Percentiles rank a stretch among this genome's conserved stretches.
These are phyloP conservation scores for Hypoxylon fragiforme DNA, from an alignment of 495 filamentous ascomycete species.

Conservation along the genomic window DNA sequence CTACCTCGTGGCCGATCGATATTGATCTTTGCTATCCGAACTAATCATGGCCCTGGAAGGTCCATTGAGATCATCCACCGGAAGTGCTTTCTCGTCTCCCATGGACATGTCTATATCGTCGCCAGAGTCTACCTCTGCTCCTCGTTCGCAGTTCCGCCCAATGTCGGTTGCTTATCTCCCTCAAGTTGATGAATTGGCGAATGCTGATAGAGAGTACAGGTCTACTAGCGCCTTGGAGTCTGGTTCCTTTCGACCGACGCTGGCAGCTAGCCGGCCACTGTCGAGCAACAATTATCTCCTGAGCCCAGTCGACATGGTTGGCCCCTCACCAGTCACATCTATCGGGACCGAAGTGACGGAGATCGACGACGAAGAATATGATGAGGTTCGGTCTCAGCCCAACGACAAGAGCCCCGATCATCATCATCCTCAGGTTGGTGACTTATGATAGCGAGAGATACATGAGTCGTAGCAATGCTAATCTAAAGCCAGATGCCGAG, in stretches of 20 bases:
- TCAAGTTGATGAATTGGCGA: not conserved
- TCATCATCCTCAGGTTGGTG: slow-evolving; percentile 38
- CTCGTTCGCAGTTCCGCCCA: slow-evolving; percentile 52
- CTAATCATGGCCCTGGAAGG: slow-evolving; percentile 62
- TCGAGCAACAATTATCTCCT: slow-evolving; percentile 43
- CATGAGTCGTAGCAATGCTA: slow-evolving; percentile 30
- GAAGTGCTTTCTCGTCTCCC: slow-evolving; percentile 60
- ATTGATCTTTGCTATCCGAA: slow-evolving; percentile 4
- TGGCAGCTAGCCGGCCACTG: slow-evolving; percentile 21
- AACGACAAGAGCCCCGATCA: slow-evolving; percentile 28
- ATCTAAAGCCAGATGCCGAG: slow-evolving; percentile 54
- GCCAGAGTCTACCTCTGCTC: slow-evolving; percentile 54
- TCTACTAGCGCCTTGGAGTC: slow-evolving; percentile 45
- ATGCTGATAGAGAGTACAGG: slow-evolving; percentile 32
- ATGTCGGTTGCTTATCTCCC: slow-evolving; percentile 42
- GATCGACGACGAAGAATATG: slow-evolving; percentile 70
- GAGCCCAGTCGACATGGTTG: slow-evolving; percentile 62
- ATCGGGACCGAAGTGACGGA: slow-evolving; percentile 72
- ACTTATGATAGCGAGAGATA: slow-evolving; percentile 37
- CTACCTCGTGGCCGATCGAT: slow-evolving; percentile 17
- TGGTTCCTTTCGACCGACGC: slow-evolving; percentile 48
- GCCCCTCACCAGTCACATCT: slow-evolving; percentile 76
- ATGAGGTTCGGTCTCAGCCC: slow-evolving; percentile 44
- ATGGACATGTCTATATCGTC: slow-evolving; percentile 61
- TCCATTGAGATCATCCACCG: slow-evolving; percentile 57